phyloP scores from a whole-genome alignment of 2,329 filamentous ascomycete species.

The Fusarium albosuccineum region DNA sequence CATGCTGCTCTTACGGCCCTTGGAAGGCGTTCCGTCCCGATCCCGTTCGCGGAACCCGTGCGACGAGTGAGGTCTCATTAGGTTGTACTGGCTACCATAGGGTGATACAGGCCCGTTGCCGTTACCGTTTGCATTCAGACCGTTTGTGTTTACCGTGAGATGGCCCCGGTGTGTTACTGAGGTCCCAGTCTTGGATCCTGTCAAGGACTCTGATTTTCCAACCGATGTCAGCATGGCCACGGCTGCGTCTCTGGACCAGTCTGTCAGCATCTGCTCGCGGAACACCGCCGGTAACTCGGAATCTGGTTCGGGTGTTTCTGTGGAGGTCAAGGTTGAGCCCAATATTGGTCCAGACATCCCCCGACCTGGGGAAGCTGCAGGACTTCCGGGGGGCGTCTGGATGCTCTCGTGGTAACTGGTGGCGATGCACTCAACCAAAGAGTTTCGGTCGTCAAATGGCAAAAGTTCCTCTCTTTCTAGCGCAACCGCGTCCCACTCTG shows the following conservation, averaged over 20 bases:
- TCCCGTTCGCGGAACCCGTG: conserved; percentile 52
- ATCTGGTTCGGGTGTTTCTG: conserved; percentile 55
- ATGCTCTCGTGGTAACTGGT: conserved; percentile 75
- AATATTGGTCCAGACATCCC: conserved; percentile 73
- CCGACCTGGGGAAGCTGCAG: conserved; percentile 76
- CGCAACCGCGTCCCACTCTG: conserved; percentile 63
- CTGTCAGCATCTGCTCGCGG: conserved; percentile 80
- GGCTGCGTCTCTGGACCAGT: conserved; percentile 84
- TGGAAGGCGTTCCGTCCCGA: conserved; percentile 52
- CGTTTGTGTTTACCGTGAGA: conserved; percentile 66
- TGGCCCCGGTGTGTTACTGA: conserved; percentile 65
- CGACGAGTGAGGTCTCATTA: conserved; percentile 62
- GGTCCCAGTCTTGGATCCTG: conserved; percentile 78
- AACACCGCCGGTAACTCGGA: conserved; percentile 75
- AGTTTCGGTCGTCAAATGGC: conserved; percentile 80
- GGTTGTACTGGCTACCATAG: conserved; percentile 63
- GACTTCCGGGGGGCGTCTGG: conserved; percentile 76
- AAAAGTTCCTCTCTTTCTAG: conserved; percentile 74
- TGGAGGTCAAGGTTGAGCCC: conserved; percentile 59
- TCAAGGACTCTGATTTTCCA: conserved; percentile 80
- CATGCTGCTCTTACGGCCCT: conserved; percentile 66
- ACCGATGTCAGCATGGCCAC: conserved; percentile 76
- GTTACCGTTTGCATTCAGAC: conserved; percentile 55
- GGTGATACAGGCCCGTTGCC: conserved; percentile 59
- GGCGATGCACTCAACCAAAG: conserved; percentile 81